A percentile compares a stretch with the other conserved stretches of the same genome.
These are phyloP conservation scores for Penicillium odoratum DNA, from an alignment of 495 filamentous ascomycete species.

Conservation along the genomic window DNA sequence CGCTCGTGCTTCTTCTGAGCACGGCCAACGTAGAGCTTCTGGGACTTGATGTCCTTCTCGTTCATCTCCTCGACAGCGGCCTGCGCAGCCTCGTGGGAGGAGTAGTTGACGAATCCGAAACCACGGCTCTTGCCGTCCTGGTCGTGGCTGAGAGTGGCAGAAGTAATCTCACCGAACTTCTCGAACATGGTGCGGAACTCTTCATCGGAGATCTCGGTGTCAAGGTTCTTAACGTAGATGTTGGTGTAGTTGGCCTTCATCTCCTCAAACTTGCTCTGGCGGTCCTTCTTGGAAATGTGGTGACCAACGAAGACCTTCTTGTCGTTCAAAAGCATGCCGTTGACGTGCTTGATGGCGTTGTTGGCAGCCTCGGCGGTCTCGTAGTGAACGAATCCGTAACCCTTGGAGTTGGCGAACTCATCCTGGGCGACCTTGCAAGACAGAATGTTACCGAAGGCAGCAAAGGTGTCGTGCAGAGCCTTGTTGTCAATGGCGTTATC, in stretches of 20 bases:
- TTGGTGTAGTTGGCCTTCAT: slow-evolving; percentile 99
- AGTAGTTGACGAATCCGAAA: slow-evolving; percentile 98
- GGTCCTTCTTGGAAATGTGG: slow-evolving; percentile 99
- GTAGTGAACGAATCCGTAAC: slow-evolving; percentile 99
- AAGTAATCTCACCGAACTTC: slow-evolving; percentile 90
- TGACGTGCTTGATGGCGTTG: slow-evolving; percentile 98
- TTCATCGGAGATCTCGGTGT: slow-evolving; percentile 81
- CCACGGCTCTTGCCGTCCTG: slow-evolving; percentile 90
- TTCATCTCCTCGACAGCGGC: slow-evolving; percentile 91
- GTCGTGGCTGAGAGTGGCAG: slow-evolving; percentile 89
- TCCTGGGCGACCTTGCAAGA: slow-evolving; percentile 99
- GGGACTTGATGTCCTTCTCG: slow-evolving; percentile 84
- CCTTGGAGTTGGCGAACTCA: slow-evolving; percentile 92
- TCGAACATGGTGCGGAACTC: slow-evolving; percentile 93
- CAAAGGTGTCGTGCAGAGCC: slow-evolving; percentile 98
- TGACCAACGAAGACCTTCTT: slow-evolving; percentile 99
- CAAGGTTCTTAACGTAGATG: slow-evolving; percentile 98
- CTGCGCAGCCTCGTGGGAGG: slow-evolving; percentile 83
- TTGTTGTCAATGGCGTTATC: slow-evolving; percentile 99
- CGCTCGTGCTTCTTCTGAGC: slow-evolving; percentile 99
- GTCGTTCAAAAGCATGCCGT: slow-evolving; percentile 99
- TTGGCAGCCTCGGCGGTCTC: slow-evolving; percentile 97
- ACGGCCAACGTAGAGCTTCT: slow-evolving; percentile 96
- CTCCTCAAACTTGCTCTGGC: slow-evolving; percentile 99
- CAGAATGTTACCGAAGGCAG: slow-evolving; percentile 97